These are phyloP conservation scores for Endocladia muricata DNA, from an alignment of 31 red algal species.

Conservation along the genomic window DNA sequence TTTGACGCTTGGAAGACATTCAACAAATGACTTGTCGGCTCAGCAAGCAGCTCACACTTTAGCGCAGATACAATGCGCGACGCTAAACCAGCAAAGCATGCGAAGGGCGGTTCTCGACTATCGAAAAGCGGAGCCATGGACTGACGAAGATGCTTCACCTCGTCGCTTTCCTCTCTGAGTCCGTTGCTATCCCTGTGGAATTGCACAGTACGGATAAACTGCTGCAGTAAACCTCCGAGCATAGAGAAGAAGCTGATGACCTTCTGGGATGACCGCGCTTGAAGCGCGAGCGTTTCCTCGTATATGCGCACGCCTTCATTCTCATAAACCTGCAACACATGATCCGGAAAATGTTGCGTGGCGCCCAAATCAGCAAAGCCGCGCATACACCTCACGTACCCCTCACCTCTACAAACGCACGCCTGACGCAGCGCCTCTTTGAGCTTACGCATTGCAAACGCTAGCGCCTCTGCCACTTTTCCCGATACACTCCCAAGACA, in stretches of 20 bases:
- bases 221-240: not conserved
- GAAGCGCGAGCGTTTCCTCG: not conserved
- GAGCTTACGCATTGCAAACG: slow-evolving; percentile 1
- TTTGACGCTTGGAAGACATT: not conserved
- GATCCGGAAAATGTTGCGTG: not conserved
- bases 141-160: not conserved
- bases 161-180: not conserved
- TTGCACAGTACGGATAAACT: not conserved
- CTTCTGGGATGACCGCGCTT: not conserved
- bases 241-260: not conserved
- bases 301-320: slow-evolving; percentile 3
- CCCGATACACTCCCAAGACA: slow-evolving; percentile 5
- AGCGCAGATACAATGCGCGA: not conserved
- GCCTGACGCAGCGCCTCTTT: not conserved
- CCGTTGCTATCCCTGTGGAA: not conserved
- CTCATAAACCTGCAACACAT: slow-evolving; percentile 19
- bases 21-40: not conserved
- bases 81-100: not conserved
- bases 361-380: slow-evolving; percentile 9
- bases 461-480: not conserved
- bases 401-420: not conserved
- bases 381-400: slow-evolving; percentile 22
- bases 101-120: not conserved
- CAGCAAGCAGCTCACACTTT: not conserved
- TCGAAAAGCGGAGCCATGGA: not conserved